Evolutionary conservation across 78 protist genomes (phyloP).

Genomic region (Parvularia atlantis): DNA sequence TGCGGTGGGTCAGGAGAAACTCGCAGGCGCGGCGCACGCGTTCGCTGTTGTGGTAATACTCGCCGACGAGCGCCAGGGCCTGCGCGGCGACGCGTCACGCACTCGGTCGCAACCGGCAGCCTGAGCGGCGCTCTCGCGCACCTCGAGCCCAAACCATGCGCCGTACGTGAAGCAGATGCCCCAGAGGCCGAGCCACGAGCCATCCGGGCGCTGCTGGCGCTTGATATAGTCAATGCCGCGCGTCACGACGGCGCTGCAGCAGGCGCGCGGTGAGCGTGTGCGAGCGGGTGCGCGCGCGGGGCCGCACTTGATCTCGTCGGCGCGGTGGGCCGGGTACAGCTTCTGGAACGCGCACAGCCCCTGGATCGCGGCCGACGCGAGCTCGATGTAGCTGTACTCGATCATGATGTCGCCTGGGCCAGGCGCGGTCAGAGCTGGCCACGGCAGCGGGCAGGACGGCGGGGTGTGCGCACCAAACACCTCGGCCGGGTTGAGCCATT

Average conservation of each 20-base stretch:
- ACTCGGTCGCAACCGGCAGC: too few relatives aligned
- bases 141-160: slow-evolving; percentile 78
- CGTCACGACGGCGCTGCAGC: not conserved
- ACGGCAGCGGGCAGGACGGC: not conserved
- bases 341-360: slow-evolving; percentile 49
- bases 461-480: slow-evolving; percentile 28
- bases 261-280: too few relatives aligned
- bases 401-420: slow-evolving; percentile 82
- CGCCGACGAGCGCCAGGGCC: too few relatives aligned
- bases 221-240: slow-evolving; percentile 37
- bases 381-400: slow-evolving; percentile 82
- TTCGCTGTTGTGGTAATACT: not conserved
- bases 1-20: slow-evolving; percentile 64
- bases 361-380: slow-evolving; percentile 59
- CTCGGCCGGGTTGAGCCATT: slow-evolving; percentile 80
- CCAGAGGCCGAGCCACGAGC: slow-evolving; percentile 69
- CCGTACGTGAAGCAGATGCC: slow-evolving; percentile 90
- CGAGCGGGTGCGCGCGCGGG: too few relatives aligned
- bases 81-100: too few relatives aligned
- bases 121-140: slow-evolving; percentile 49
- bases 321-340: slow-evolving; percentile 58
- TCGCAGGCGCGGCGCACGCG: slow-evolving; percentile 28
- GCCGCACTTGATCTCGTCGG: slow-evolving; percentile 22
- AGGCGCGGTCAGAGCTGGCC: not conserved
- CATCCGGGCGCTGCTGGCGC: slow-evolving; percentile 61